Evolutionary conservation across 176 grass and related monocot genomes (phyloP), one percentile per base, ranked within the genome.

Genomic region (Poa annua): DNA sequence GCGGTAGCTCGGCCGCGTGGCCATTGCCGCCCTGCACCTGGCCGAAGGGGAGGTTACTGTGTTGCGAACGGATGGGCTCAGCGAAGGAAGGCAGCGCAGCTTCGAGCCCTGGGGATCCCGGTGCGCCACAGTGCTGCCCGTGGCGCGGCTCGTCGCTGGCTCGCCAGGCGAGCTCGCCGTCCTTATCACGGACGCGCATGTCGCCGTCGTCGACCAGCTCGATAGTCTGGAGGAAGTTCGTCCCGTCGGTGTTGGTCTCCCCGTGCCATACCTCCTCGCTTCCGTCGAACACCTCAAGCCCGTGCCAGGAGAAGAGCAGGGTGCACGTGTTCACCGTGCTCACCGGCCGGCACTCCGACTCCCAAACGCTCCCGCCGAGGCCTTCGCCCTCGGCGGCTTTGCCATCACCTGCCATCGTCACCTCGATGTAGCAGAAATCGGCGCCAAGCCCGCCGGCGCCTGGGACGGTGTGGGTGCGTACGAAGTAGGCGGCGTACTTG

Each of bases 111-210:
- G 89, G 91, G 1, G 92, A 97, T 2, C 95, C 92, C 0, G 95
- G 88, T 86, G 91, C 54, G 10, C 95, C 95, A 64, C 95, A 97
- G 29, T 72, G 80, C 84, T 94, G 92, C 55, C 86, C 90, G 1
- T 88, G 88, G 32, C 88, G 92, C 1, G 84, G 90, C 32, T 89
- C 53, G 44, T 97, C 92, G 72, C 90, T 97, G 15, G 92, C 95
- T 71, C 92, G 91, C 95, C 95, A 97, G 44, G 95, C 92, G 7
- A 97, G 88, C 88, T 97, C 88, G 24, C 90, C 95, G 20, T 84
- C 81, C 90, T 92, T 92, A 86, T 97, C 92, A 32, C 90, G 90
- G 81, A 97, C 92, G 63, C 95, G 88, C 95, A 97, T 94, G 88
- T 97, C 92, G 11, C 92, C 95, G 74, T 91, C 82, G 78, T 97